Base-by-base conservation (phyloP, 208 protist species). In the Herpetomonas muscarum region DNA sequence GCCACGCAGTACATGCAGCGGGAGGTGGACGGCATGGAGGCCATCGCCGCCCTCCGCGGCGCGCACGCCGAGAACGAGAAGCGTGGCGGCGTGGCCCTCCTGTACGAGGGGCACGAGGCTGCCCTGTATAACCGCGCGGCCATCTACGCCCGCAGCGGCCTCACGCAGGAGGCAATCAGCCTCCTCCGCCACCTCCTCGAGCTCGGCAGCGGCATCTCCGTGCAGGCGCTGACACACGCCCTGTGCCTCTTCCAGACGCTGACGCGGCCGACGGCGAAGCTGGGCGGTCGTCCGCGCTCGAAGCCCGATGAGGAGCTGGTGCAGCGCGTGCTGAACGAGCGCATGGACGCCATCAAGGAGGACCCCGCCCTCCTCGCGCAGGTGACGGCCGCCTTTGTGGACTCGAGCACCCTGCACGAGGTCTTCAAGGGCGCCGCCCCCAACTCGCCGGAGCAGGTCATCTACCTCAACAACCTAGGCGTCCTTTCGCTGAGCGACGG, bases 401-500 rank as follows among this genome's bases (percentile, higher is more conserved):
- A 93, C 54, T 79, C 79, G 26, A 85, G 79, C 66, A 76, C 53
- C 9, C 76, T 93, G 52, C 85, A 90, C 26, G 85, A 91, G 55
- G 55, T 72, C 32, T 83, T 90, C 32, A 76, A 79, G 47, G 58
- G 52, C 36, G 45, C 64, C 12, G 75, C 78, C 44, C 63, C 64
- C 25, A 67, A 67, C 37, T 31, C 55, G 6, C 54, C 41, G 28
- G 81, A 92, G 54, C 65, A 79, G 67, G 74, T 77, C 15, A 68
- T 87, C 19, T 85, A 91, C 69, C 78, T 93, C 48, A 95, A 95
- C 56, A 91, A 95, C 72, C 64, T 95, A 67, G 89, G 89, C 24
- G 79, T 89, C 19, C 65, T 91, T 12, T 81, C 79, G 22, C 70
- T 95, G 62, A 63, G 59, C 28, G 84, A 91, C 58, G 76, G 83